Evolutionary conservation across 2,329 filamentous ascomycete genomes (phyloP), one percentile per base, ranked within the genome.

Genomic region (Penicillium fuscoglaucum): DNA sequence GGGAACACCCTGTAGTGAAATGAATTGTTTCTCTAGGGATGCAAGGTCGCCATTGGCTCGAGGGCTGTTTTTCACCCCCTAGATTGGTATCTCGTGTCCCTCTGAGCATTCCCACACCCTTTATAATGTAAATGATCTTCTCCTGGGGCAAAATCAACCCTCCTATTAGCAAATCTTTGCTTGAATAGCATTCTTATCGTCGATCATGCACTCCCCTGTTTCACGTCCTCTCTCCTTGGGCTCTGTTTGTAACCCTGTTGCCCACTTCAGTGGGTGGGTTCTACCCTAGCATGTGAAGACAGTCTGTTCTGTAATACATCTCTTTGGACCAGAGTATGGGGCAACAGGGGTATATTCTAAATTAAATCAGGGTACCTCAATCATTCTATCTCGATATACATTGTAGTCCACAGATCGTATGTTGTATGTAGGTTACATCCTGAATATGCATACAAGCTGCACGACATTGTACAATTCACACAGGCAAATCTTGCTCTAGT

Each of bases 11-110:
- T 35, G 17, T 29, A 41, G 39, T 28, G 28, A 57, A 56, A 35
- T n/a, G 35, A n/a, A 35, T 21, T 48, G 17, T 51, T 47, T 35
- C 44, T 8, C 17, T 21, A 12, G 29, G 44, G 31, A 52, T 51
- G 46, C 29, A 59, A 58, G 55, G 57, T 45, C 10, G 7, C 8
- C 28, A 29, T 50, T 49, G 50, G 55, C 55, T 37, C 26, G 46
- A 19, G 35, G 31, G 37, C 47, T 62, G 59, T 24, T 50, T 59
- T 55, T 56, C 56, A 66, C 60, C 64, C 64, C 64, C 64, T 66
- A 26, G 61, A 63, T 66, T 52, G 44, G 41, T 17, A 31, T 58
- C 35, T 57, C 37, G 54, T 59, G 56, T 56, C 31, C 33, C 35
- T 33, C 12, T 13, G 29, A 33, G 41, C 64, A 66, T 66, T 62